phyloP scores from a whole-genome alignment of 148 eudicot genomes.

The Linanthus parryae region DNA sequence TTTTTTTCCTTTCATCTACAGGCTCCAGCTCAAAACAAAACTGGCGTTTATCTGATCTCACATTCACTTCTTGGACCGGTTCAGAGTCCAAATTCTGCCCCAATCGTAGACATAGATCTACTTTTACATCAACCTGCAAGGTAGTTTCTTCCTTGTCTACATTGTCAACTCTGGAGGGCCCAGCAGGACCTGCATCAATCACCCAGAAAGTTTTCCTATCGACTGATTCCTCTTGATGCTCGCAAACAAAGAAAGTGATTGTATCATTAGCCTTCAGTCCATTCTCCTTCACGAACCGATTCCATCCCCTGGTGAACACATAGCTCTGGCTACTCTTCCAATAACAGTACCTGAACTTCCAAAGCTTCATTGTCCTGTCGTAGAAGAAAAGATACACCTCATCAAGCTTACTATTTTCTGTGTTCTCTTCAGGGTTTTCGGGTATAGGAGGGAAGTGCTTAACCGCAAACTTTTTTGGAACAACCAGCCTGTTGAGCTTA shows the following conservation, averaged over 20 bases:
- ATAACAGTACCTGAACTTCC: conserved; percentile 16
- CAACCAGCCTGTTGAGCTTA: conserved; percentile 18
- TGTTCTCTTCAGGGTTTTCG: background rate
- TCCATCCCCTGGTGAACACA: conserved; percentile 19
- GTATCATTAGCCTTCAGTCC: conserved; percentile 9
- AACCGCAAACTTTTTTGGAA: conserved; percentile 13
- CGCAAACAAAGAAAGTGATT: conserved; percentile 9
- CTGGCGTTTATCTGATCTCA: too few relatives aligned
- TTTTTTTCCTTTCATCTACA: too few relatives aligned
- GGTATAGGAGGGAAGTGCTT: conserved; percentile 3
- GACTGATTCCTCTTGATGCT: background rate
- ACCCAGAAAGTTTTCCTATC: conserved; percentile 5
- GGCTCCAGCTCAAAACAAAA: too few relatives aligned
- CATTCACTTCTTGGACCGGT: too few relatives aligned
- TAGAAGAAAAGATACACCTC: conserved; percentile 17
- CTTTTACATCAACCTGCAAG: too few relatives aligned
- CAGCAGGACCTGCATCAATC: conserved; percentile 12
- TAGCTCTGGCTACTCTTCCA: conserved; percentile 21
- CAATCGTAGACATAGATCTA: too few relatives aligned
- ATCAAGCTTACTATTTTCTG: background rate
- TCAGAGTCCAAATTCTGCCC: too few relatives aligned
- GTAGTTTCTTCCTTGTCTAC: too few relatives aligned
- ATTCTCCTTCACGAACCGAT: conserved; percentile 15
- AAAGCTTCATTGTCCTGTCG: conserved; percentile 7
- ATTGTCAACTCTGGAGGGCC: too few relatives aligned